These are phyloP conservation scores for Dioscorea alata DNA, from an alignment of 106 monocot species.

Conservation along the genomic window DNA sequence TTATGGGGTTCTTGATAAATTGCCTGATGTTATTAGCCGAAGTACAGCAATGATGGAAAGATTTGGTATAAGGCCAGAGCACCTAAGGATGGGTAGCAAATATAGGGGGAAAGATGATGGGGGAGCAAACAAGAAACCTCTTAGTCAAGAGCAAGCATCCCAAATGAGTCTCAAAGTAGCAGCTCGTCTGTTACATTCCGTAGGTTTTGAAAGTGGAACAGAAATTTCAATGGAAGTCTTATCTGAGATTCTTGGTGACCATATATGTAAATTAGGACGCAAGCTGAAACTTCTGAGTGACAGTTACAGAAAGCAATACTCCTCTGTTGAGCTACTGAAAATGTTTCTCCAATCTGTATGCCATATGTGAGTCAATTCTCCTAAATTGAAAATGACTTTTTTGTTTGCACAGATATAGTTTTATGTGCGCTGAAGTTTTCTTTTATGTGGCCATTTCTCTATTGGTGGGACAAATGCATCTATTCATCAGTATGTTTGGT, in stretches of 20 bases:
- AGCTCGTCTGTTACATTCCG: slow-evolving; percentile 33
- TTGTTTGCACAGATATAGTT: background rate
- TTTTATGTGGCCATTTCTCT: no score
- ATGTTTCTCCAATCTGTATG: slow-evolving; percentile 85
- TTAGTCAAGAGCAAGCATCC: slow-evolving; percentile 67
- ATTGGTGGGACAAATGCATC: no score
- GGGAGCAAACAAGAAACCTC: slow-evolving; percentile 38
- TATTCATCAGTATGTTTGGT: no score
- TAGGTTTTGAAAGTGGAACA: slow-evolving; percentile 70
- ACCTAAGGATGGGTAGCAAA: slow-evolving; percentile 75
- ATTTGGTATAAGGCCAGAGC: slow-evolving; percentile 91
- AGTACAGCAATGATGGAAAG: slow-evolving; percentile 96
- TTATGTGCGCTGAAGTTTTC: background rate
- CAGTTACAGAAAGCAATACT: slow-evolving; percentile 69
- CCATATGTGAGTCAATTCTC: slow-evolving; percentile 37
- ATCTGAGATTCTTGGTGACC: slow-evolving; percentile 51
- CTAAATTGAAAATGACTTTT: background rate
- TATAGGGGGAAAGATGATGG: slow-evolving; percentile 66
- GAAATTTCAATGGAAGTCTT: slow-evolving; percentile 61
- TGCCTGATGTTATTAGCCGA: slow-evolving; percentile 58
- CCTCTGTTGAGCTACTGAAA: slow-evolving; percentile 79
- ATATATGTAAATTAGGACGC: slow-evolving; percentile 70
- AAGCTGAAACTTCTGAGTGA: slow-evolving; percentile 75
- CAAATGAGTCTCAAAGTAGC: slow-evolving; percentile 44
- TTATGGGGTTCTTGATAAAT: slow-evolving; percentile 80